phyloP scores from a whole-genome alignment of 345 rosid species.

The Theobroma cacao region DNA sequence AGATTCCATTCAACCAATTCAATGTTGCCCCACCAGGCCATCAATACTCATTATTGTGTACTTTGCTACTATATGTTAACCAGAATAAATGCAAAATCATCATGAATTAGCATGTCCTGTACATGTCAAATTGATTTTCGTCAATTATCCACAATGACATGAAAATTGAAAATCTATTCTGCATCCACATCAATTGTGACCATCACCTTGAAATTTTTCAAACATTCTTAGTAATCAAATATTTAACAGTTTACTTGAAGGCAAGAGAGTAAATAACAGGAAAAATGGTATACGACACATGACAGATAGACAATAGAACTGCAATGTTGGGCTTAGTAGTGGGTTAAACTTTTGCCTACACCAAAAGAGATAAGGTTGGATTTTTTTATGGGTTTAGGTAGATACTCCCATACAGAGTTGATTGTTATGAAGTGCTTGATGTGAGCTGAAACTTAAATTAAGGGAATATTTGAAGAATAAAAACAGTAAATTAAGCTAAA shows the following conservation, averaged over 20 bases:
- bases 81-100: neutral
- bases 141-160: neutral
- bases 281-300: neutral
- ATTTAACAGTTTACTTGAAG: neutral
- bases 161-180: neutral
- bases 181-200: neutral
- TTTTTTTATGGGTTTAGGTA: neutral
- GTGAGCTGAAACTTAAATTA: neutral
- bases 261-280: neutral
- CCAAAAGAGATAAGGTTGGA: neutral
- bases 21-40: neutral
- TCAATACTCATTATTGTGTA: neutral
- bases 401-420: neutral
- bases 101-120: neutral
- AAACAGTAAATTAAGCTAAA: neutral
- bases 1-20: neutral
- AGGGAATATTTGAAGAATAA: neutral
- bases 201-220: neutral
- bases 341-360: neutral
- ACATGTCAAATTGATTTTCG: neutral
- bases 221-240: neutral
- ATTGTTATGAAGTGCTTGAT: neutral
- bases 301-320: neutral
- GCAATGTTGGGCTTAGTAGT: neutral
- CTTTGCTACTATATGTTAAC: neutral